Evolutionary conservation across 1,139 yeast genomes (phyloP).

Genomic region (Hansenula lynferdii): DNA sequence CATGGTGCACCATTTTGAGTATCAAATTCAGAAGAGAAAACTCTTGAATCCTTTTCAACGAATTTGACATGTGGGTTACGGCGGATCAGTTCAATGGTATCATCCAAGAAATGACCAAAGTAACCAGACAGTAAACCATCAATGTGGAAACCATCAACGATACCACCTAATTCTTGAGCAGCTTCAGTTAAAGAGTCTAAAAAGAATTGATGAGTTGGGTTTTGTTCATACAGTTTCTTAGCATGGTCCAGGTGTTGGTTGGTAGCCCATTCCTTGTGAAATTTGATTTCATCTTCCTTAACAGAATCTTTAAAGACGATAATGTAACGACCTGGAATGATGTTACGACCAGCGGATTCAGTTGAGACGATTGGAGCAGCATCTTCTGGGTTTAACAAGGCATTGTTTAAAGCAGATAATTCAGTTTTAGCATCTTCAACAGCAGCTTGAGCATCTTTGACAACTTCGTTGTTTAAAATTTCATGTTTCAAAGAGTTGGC

Average conservation of each 20-base stretch:
- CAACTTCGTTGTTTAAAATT: no score
- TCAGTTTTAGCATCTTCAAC: conserved; percentile 6
- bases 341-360: conserved; percentile 37
- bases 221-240: conserved; percentile 14
- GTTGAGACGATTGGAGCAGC: conserved; percentile 40
- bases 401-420: conserved; percentile 13
- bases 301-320: conserved; percentile 66
- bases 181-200: conserved; percentile 15
- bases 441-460: no score
- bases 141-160: conserved; percentile 60
- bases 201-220: conserved; percentile 21
- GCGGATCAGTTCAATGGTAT: conserved; percentile 66
- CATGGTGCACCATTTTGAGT: conserved; percentile 87
- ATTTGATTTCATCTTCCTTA: conserved; percentile 42
- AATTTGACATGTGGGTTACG: conserved; percentile 67
- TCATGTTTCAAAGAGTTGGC: conserved; percentile 7
- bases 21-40: conserved; percentile 56
- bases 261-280: conserved; percentile 61
- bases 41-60: conserved; percentile 78
- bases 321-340: conserved; percentile 75
- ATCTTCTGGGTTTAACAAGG: conserved; percentile 22
- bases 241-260: conserved; percentile 25
- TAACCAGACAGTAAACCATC: conserved; percentile 56
- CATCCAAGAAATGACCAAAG: conserved; percentile 70
- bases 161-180: conserved; percentile 43